Base-by-base conservation (phyloP, 352 stramenopile species). In the Pythium vanterpoolii region DNA sequence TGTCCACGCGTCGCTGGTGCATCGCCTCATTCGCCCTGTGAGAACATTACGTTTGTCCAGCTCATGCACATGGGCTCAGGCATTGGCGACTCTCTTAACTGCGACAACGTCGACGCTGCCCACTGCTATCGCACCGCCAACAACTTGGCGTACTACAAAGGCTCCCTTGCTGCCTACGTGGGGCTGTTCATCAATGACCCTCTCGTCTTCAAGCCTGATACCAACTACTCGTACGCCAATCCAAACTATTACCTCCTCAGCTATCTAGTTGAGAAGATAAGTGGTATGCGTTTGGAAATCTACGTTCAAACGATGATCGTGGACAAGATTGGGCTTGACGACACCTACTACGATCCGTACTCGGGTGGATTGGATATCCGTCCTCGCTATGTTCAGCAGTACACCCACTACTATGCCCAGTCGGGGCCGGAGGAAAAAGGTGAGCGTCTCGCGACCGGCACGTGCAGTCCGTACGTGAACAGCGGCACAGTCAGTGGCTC, bases 261-360 rank as follows among this genome's bases (percentile, higher is more conserved):
- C 19, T 89, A 86, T 57, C 69, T 89, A 65, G 66, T 89, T 43
- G 79, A 89, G 61, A 85, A 78, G 50, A 42, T 89, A 19, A 89
- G 79, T 51, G 69, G 62, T 0, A 16, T 79, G 24, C 24, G 27
- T 8, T 59, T 84, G 21, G 63, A 62, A 24, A 47, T 60, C 23
- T 89, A 89, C 52, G 38, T 89, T 19, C 23, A 72, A 28, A 56
- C 71, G 44, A 60, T 76, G 19, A 64, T 89, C 56, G 72, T 75
- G 26, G 14, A 71, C 24, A 57, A 56, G 0, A 38, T 86, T 26
- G 66, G 65, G 0, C 48, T 89, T 14, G 68, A 72, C 19, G 43
- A 69, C 39, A 87, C 79, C 45, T 76, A 65, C 50, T 89, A 74
- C 58, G 79, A 89, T 40, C 68, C 76, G 44, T 82, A 69, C 55